A percentile compares a stretch with the other conserved stretches of the same genome.
Evolutionary conservation across 2,329 filamentous ascomycete species (phyloP).

Genomic region (Paramyrothecium roridum): DNA sequence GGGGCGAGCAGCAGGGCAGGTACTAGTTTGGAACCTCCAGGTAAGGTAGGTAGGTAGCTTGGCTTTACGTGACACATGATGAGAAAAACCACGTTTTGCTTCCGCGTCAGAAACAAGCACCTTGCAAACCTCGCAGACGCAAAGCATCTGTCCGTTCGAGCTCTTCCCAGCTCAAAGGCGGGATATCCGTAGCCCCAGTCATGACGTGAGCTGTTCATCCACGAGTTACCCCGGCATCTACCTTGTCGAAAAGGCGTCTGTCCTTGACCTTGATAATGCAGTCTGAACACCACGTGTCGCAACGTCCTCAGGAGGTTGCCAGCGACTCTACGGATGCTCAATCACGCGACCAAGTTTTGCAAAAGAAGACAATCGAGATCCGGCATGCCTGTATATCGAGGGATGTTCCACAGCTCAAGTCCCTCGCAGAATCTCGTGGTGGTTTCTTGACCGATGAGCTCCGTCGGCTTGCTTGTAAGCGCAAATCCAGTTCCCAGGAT

Average conservation of each 20-base stretch:
- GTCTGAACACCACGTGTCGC: background rate
- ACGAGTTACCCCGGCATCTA: background rate
- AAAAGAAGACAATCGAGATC: constrained; percentile 35
- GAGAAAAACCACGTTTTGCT: too few species aligned
- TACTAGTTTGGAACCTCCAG: too few species aligned
- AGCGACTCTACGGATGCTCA: constrained; percentile 1
- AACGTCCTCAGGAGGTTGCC: background rate
- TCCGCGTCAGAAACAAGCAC: too few species aligned
- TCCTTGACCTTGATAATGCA: background rate
- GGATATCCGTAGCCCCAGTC: background rate
- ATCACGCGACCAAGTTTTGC: constrained; percentile 6
- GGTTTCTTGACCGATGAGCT: constrained; percentile 66
- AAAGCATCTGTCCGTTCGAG: background rate
- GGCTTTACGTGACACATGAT: too few species aligned
- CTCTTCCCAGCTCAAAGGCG: background rate
- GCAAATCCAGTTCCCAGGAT: background rate
- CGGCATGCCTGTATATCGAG: constrained; percentile 56
- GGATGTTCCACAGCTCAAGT: constrained; percentile 54
- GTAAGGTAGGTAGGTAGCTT: too few species aligned
- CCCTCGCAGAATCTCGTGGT: constrained; percentile 59
- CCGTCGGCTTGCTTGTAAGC: constrained; percentile 74
- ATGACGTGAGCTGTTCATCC: background rate
- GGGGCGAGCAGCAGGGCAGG: too few species aligned
- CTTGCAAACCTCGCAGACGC: too few species aligned
- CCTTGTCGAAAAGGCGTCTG: background rate